These are phyloP conservation scores for Peronospora tabacina DNA, from an alignment of 352 stramenopile genomes.

Conservation along the genomic window DNA sequence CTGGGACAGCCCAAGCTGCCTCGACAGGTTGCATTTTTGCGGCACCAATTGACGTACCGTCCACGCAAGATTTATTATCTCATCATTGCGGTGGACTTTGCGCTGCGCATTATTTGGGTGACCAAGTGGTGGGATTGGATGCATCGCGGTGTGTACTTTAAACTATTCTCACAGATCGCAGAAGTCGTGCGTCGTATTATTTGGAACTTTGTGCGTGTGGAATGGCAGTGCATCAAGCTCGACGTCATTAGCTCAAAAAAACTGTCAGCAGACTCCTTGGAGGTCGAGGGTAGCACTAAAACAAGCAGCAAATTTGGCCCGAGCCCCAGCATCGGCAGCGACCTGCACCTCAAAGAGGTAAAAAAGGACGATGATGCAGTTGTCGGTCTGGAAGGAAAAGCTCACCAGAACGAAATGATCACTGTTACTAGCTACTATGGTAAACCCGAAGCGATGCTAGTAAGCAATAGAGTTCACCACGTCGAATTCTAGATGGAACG, in stretches of 20 bases:
- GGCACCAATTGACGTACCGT: conserved; percentile 59
- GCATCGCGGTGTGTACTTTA: conserved; percentile 70
- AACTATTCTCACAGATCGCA: conserved; percentile 81
- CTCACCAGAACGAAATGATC: conserved; percentile 16
- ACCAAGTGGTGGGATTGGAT: conserved; percentile 81
- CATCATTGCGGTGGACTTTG: conserved; percentile 89
- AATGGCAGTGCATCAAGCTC: conserved; percentile 88
- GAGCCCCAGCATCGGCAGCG: conserved; percentile 5
- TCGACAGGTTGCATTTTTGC: conserved; percentile 36
- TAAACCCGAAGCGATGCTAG: conserved; percentile 20
- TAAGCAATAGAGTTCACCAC: conserved; percentile 7
- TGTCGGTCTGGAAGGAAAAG: background rate
- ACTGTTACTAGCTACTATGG: conserved; percentile 19
- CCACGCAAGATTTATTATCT: conserved; percentile 84
- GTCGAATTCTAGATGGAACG: conserved; percentile 12
- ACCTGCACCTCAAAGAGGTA: conserved; percentile 13
- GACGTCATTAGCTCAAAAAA: conserved; percentile 57
- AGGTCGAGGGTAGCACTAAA: conserved; percentile 35
- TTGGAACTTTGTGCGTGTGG: conserved; percentile 91
- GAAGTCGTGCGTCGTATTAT: conserved; percentile 88
- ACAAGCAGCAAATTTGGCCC: conserved; percentile 21
- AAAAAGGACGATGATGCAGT: conserved; percentile 3
- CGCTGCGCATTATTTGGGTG: conserved; percentile 94
- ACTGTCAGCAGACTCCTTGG: conserved; percentile 36
- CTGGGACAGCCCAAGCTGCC: conserved; percentile 67